Evolutionary conservation across 352 stramenopile species (phyloP), one percentile per base, ranked within the genome.

Genomic region (Peronosclerospora sorghi): DNA sequence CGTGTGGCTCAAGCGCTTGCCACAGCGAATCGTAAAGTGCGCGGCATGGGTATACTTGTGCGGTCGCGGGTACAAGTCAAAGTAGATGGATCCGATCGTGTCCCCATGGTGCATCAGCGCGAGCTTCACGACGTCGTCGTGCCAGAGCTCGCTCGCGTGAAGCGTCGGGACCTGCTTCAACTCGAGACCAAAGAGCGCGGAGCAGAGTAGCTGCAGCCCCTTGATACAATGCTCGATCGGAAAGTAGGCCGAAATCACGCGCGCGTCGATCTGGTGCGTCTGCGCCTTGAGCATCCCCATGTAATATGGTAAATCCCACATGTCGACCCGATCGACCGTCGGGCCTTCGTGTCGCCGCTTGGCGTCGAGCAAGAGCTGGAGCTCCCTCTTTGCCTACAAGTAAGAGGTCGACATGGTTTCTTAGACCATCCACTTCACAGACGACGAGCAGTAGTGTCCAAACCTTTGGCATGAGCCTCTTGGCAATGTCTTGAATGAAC

Each of bases 1-100:
- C 8, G 32, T 54, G 0, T 55, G 41, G 13, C 45, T 57, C 28
- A 82, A 20, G 8, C 55, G 61, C 50, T 86, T 89, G 34, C 95
- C 94, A 59, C 95, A 98, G 26, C 87, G 87, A 44, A 99, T 91
- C 4, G 95, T 98, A 56, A 98, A 99, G 66, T 98, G 84, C 17
- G 84, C 83, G 7, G 83, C 80, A 44, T 90, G 81, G 32, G 70
- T 77, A 56, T 90, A 91, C 59, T 95, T 95, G 65, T 81, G 55
- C 8, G 50, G 57, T 15, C 95, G 73, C 19, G 87, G 84, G 68
- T 97, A 95, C 48, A 98, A 56, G 57, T 98, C 95, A 32, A 98
- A 86, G 68, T 97, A 98, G 45, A 98, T 94, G 17, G 75, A 86
- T 3, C 93, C 93, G 8, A 97, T 46, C 14, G 59, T 68, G 38